A percentile compares a stretch with the other conserved stretches of the same genome.
Evolutionary conservation across 768 basidiomycete genomes (phyloP).

Genomic region (Termitomyces sp.): DNA sequence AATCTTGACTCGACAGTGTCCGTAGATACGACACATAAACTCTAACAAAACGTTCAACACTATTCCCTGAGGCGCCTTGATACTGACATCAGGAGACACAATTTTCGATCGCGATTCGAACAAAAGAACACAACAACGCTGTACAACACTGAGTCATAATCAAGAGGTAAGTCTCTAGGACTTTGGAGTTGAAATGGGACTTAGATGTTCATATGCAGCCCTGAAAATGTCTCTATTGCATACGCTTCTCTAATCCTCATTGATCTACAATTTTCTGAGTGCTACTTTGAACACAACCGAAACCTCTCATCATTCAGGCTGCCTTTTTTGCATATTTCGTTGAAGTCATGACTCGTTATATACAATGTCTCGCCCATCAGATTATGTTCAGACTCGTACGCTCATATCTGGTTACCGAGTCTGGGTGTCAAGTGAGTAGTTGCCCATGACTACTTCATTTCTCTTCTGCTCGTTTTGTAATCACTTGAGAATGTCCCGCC

Average conservation of each 20-base stretch:
- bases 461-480: neutral
- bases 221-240: too few relatives aligned
- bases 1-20: neutral
- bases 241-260: neutral
- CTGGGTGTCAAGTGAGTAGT: neutral
- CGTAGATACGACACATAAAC: neutral
- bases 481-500: slow-evolving; percentile 28
- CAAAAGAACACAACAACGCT: neutral
- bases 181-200: neutral
- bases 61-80: neutral
- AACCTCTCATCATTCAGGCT: neutral
- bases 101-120: neutral
- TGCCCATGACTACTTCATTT: neutral
- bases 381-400: neutral
- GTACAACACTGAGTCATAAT: neutral
- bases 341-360: neutral
- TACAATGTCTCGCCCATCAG: neutral
- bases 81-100: neutral
- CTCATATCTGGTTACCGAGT: neutral
- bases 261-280: too few relatives aligned
- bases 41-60: neutral
- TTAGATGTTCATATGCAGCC: neutral
- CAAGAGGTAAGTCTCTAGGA: neutral
- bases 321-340: neutral
- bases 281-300: neutral